Percentiles rank a stretch among this genome's conserved stretches.
Evolutionary conservation across 2,329 filamentous ascomycete genomes (phyloP).

Genomic region (Stemphylium vesicarium): DNA sequence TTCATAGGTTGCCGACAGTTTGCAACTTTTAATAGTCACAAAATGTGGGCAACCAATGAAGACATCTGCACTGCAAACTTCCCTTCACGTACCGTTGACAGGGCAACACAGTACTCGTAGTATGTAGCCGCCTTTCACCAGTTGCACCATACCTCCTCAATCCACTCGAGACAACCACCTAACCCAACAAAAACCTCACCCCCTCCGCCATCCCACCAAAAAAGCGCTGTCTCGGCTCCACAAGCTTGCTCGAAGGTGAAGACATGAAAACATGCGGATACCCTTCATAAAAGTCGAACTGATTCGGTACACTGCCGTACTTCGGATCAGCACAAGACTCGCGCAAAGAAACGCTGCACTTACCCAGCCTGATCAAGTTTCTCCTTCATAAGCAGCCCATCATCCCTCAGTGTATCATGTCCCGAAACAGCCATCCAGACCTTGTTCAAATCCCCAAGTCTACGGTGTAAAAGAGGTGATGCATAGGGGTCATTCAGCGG

Average conservation of each 20-base stretch:
- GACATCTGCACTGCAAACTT: no score
- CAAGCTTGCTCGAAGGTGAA: constrained; percentile 42
- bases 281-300: constrained; percentile 43
- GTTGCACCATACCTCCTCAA: no score
- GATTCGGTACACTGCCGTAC: constrained; percentile 34
- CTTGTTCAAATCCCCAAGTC: constrained; percentile 38
- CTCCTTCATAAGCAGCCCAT: constrained; percentile 42
- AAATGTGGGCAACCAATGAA: no score
- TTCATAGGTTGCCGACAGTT: no score
- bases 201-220: constrained; percentile 31
- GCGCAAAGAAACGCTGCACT: no score
- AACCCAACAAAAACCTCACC: constrained; percentile 29
- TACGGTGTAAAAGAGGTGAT: constrained; percentile 41
- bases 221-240: constrained; percentile 32
- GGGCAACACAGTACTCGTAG: no score
- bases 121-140: no score
- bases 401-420: constrained; percentile 46
- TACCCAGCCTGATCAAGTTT: constrained; percentile 37
- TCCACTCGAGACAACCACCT: no score
- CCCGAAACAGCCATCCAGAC: constrained; percentile 42
- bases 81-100: no score
- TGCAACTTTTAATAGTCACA: no score
- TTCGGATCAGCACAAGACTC: constrained; percentile 23
- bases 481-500: constrained; percentile 41
- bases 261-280: constrained; percentile 48